Percentiles rank a stretch among this genome's conserved stretches.
Evolutionary conservation across 495 filamentous ascomycete species (phyloP).

Genomic region (Bryoglossum gracile): DNA sequence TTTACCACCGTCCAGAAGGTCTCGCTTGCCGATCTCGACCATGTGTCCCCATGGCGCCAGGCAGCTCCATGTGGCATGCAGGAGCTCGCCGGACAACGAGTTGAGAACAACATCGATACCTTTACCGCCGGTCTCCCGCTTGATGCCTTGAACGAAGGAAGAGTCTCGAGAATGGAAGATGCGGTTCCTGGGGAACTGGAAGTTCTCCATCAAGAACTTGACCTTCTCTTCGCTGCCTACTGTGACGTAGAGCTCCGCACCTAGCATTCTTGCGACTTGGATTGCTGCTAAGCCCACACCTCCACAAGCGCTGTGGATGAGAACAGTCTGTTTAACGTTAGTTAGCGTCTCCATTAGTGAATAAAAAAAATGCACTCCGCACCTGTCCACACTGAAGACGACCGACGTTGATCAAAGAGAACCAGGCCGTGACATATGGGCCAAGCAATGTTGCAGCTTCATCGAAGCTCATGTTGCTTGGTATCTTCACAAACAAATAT

Average conservation of each 20-base stretch:
- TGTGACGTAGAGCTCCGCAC: conserved; percentile 43
- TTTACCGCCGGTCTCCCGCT: conserved; percentile 35
- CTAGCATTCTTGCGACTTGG: conserved; percentile 37
- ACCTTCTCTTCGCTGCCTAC: conserved; percentile 47
- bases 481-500: conserved; percentile 38
- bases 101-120: conserved; percentile 53
- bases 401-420: conserved; percentile 40
- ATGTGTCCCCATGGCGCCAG: conserved; percentile 43
- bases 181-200: conserved; percentile 38
- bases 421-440: conserved; percentile 49
- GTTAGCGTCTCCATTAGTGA: not conserved
- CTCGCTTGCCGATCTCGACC: conserved; percentile 38
- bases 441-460: conserved; percentile 49
- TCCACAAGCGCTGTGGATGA: conserved; percentile 54
- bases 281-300: conserved; percentile 56
- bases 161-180: conserved; percentile 44
- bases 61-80: conserved; percentile 39
- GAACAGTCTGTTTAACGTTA: conserved; percentile 36
- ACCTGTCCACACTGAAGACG: conserved; percentile 35
- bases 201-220: conserved; percentile 39
- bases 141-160: conserved; percentile 34
- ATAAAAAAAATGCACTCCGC: not conserved
- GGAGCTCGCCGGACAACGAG: conserved; percentile 37
- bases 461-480: conserved; percentile 39
- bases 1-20: conserved; percentile 25